Conservation (phyloP, 2,329 filamentous ascomycete species). For the Fusarium haematococcum region DNA sequence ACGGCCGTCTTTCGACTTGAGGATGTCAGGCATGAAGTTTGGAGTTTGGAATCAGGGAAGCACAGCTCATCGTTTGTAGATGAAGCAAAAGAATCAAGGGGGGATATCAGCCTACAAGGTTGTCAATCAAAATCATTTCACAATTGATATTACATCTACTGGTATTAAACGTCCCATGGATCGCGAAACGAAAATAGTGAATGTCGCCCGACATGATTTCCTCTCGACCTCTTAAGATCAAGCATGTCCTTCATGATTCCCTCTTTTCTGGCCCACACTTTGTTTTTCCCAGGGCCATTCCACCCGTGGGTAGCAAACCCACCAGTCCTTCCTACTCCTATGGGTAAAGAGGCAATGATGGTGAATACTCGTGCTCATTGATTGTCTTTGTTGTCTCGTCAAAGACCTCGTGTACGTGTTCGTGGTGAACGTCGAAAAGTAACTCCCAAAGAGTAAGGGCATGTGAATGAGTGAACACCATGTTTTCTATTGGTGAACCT, state of each 20-base stretch:
- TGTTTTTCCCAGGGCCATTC: neutral
- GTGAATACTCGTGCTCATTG: neutral
- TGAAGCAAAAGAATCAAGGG: neutral
- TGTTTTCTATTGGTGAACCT: no score
- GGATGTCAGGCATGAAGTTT: neutral
- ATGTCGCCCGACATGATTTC: neutral
- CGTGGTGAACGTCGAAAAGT: neutral
- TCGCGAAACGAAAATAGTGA: neutral
- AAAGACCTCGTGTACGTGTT: neutral
- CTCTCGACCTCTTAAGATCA: neutral
- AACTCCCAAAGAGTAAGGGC: neutral
- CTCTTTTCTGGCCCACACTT: neutral
- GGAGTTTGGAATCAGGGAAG: neutral
- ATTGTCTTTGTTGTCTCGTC: neutral
- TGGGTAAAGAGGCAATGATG: neutral
- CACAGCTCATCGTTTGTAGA: neutral
- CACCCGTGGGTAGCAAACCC: neutral
- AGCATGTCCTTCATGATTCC: neutral
- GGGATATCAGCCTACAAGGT: neutral
- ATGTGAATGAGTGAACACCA: neutral
- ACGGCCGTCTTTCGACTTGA: neutral
- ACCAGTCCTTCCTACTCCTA: neutral
- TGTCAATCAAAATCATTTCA: neutral
- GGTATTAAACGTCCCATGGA: neutral
- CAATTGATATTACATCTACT: neutral